A percentile compares a stretch with the other conserved stretches of the same genome.
These are phyloP conservation scores for Ephemerocybe angulata DNA, from an alignment of 768 basidiomycete species.

Conservation along the genomic window DNA sequence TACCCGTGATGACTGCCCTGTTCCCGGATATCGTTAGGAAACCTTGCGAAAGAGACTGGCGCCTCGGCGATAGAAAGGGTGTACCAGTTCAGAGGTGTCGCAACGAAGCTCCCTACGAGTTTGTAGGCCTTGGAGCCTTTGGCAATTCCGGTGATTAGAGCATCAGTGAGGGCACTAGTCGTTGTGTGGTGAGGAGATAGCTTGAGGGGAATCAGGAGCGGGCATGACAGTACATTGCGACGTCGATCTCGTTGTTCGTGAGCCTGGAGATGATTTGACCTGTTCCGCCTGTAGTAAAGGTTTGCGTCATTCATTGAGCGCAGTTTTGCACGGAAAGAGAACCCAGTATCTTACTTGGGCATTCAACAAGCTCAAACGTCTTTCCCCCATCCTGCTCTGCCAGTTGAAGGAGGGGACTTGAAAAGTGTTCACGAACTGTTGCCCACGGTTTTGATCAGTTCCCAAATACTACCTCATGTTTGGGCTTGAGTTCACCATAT, in stretches of 20 bases:
- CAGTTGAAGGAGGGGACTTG: slow-evolving; percentile 86
- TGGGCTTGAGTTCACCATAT: not conserved
- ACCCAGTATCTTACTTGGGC: slow-evolving; percentile 67
- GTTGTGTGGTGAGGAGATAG: not conserved
- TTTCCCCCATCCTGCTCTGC: slow-evolving; percentile 61
- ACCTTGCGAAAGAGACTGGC: no score
- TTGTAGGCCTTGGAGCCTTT: slow-evolving; percentile 87
- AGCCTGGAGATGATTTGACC: slow-evolving; percentile 79
- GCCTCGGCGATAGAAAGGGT: slow-evolving; percentile 5
- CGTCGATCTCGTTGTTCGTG: slow-evolving; percentile 72
- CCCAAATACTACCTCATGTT: not conserved
- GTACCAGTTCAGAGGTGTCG: slow-evolving; percentile 84
- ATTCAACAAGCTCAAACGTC: slow-evolving; percentile 83
- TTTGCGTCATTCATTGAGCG: slow-evolving; percentile 8
- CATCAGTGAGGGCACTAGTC: slow-evolving; percentile 76
- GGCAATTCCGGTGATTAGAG: slow-evolving; percentile 87
- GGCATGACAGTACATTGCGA: slow-evolving; percentile 59
- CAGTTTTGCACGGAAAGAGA: slow-evolving; percentile 9
- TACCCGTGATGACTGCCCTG: slow-evolving; percentile 93
- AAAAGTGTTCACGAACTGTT: slow-evolving; percentile 84
- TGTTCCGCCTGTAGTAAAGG: slow-evolving; percentile 63
- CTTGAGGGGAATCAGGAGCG: not conserved
- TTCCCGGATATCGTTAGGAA: no score
- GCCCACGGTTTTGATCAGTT: not conserved
- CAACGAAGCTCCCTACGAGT: slow-evolving; percentile 89